Evolutionary conservation across 208 protist genomes (phyloP).

Genomic region (Blechomonas ayalai): DNA sequence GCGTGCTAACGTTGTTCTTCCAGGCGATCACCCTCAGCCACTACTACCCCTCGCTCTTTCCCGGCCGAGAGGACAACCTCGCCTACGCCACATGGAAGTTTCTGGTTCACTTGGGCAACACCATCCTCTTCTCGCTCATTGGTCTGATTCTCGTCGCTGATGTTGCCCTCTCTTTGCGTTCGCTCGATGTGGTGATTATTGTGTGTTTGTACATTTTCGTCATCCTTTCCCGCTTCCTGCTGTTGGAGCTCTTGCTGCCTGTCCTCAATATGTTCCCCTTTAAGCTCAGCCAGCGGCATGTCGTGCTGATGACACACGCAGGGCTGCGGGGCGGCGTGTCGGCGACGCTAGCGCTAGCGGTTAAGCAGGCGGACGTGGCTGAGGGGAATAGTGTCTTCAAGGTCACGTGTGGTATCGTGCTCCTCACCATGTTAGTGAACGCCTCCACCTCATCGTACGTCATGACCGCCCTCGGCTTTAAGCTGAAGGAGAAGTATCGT

Average conservation of each 20-base stretch:
- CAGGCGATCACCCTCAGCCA: constrained; percentile 73
- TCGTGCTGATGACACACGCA: constrained; percentile 53
- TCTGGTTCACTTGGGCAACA: constrained; percentile 81
- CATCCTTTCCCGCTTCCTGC: constrained; percentile 42
- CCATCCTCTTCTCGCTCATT: constrained; percentile 80
- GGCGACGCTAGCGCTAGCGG: constrained; percentile 62
- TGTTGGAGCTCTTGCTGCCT: constrained; percentile 62
- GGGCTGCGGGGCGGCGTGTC: constrained; percentile 80
- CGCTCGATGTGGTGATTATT: constrained; percentile 50
- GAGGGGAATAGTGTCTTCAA: constrained; percentile 55
- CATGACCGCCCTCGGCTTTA: constrained; percentile 42
- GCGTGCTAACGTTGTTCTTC: constrained; percentile 81
- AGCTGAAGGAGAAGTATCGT: constrained; percentile 46
- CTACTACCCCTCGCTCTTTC: constrained; percentile 70
- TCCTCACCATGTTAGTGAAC: constrained; percentile 68
- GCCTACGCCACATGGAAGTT: constrained; percentile 84
- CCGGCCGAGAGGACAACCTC: constrained; percentile 56
- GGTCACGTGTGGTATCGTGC: constrained; percentile 67
- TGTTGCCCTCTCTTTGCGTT: constrained; percentile 38
- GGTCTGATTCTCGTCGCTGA: constrained; percentile 79
- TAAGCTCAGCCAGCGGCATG: constrained; percentile 33
- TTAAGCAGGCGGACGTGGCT: constrained; percentile 39
- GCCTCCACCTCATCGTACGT: constrained; percentile 49
- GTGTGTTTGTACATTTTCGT: constrained; percentile 57
- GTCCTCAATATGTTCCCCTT: constrained; percentile 64